These are phyloP conservation scores for Ceratobasidium sp. DNA, from an alignment of 1,284 basidiomycete genomes.

Conservation along the genomic window DNA sequence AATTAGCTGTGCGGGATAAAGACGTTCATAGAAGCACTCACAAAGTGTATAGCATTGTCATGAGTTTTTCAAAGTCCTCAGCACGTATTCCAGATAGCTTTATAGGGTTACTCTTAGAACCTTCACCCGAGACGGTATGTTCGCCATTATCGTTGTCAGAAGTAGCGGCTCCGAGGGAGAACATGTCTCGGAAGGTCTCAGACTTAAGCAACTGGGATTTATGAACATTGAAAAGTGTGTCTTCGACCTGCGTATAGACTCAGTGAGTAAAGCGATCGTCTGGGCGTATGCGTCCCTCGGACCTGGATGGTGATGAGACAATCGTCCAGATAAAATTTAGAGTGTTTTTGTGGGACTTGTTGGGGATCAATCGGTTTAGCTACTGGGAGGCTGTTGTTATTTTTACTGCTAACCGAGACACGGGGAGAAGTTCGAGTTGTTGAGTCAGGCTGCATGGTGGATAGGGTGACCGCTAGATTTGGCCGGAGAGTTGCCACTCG, in stretches of 20 bases:
- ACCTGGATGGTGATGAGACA: constrained; percentile 26
- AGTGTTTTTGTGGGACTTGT: neutral
- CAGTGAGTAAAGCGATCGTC: neutral
- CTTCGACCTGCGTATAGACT: constrained; percentile 28
- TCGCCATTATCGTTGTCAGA: neutral
- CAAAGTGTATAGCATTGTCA: constrained; percentile 25
- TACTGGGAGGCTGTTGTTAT: neutral
- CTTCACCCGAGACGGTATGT: neutral
- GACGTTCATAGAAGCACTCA: neutral
- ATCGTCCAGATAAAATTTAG: constrained; percentile 30
- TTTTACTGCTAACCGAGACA: too few relatives aligned
- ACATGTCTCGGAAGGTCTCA: constrained; percentile 37
- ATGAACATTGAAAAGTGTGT: constrained; percentile 35
- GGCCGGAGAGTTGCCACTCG: neutral
- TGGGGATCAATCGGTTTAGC: neutral
- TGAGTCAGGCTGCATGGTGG: neutral
- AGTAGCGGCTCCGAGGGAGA: neutral
- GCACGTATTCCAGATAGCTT: constrained; percentile 9
- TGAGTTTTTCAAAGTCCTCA: constrained; percentile 15
- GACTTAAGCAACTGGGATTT: constrained; percentile 33
- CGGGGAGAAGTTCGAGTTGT: neutral
- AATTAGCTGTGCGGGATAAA: neutral
- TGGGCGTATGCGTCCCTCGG: neutral
- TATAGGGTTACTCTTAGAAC: constrained; percentile 21
- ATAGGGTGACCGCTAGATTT: neutral